Evolutionary conservation across 129 eudicot genomes (phyloP).

Genomic region (Silybum marianum): DNA sequence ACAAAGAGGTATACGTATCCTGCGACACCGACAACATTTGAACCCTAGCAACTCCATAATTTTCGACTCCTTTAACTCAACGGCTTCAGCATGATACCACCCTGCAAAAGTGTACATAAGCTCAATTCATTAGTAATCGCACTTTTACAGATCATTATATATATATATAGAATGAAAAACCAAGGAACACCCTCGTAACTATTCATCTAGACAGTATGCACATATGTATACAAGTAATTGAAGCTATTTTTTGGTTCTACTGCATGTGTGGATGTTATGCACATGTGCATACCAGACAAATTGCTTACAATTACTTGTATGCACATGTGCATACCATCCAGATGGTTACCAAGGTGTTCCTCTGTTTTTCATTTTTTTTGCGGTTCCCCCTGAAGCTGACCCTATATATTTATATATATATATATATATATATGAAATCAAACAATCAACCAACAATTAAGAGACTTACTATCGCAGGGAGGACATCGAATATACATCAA

Average conservation of each 20-base stretch:
- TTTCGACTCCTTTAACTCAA: slow-evolving; percentile 70
- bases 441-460: background rate
- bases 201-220: no score
- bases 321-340: no score
- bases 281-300: no score
- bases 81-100: slow-evolving; percentile 93
- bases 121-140: slow-evolving; percentile 9
- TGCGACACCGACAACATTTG: slow-evolving; percentile 88
- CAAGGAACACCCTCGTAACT: no score
- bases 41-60: slow-evolving; percentile 62
- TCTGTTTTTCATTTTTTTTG: no score
- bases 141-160: slow-evolving; percentile 7
- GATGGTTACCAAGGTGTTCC: no score
- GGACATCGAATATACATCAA: slow-evolving; percentile 82
- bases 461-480: slow-evolving; percentile 60
- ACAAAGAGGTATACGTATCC: slow-evolving; percentile 67
- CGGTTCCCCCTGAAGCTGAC: no score
- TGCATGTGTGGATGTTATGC: no score
- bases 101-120: slow-evolving; percentile 46
- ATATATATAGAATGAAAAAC: background rate
- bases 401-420: no score
- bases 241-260: no score
- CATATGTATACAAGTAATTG: no score
- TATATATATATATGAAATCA: background rate
- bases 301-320: no score